A percentile compares a stretch with the other conserved stretches of the same genome.
These are phyloP conservation scores for Hibiscus mutabilis DNA, from an alignment of 345 rosid species.

Conservation along the genomic window DNA sequence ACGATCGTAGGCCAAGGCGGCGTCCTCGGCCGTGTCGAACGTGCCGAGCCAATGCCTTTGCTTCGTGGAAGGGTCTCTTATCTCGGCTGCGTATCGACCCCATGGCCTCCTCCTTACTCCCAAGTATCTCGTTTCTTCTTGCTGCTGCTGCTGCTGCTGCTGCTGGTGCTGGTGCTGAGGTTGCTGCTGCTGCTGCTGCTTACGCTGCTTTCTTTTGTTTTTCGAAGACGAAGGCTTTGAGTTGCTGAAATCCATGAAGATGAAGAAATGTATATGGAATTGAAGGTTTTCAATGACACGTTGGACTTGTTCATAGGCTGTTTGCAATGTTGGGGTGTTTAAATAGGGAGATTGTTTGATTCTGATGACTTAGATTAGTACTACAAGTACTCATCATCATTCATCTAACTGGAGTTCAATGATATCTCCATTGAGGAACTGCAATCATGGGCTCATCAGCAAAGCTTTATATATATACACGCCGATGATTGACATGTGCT, in stretches of 20 bases:
- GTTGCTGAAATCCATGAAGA: conserved; percentile 28
- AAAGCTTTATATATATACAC: conserved; percentile 4
- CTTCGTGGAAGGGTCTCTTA: conserved; percentile 1
- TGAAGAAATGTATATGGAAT: background rate
- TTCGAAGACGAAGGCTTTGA: conserved; percentile 42
- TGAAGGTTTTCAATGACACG: background rate
- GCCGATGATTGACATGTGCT: conserved; percentile 28
- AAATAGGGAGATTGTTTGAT: conserved; percentile 19
- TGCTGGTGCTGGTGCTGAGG: conserved; percentile 12
- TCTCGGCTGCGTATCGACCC: background rate
- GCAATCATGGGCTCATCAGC: conserved; percentile 27
- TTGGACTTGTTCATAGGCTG: conserved; percentile 2
- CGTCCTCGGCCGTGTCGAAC: background rate
- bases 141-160: conserved; percentile 5
- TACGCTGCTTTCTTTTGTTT: conserved; percentile 45
- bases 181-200: conserved; percentile 9
- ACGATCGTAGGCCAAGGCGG: conserved; percentile 20
- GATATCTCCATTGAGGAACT: conserved; percentile 1
- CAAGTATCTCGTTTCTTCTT: background rate
- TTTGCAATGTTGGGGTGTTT: conserved; percentile 22
- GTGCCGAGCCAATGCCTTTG: conserved; percentile 1
- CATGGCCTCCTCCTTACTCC: conserved; percentile 1
- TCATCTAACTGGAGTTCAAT: conserved; percentile 7
- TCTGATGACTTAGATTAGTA: background rate
- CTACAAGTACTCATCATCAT: background rate